phyloP scores from a whole-genome alignment of 352 stramenopile species.

The Phytophthora foliorum region DNA sequence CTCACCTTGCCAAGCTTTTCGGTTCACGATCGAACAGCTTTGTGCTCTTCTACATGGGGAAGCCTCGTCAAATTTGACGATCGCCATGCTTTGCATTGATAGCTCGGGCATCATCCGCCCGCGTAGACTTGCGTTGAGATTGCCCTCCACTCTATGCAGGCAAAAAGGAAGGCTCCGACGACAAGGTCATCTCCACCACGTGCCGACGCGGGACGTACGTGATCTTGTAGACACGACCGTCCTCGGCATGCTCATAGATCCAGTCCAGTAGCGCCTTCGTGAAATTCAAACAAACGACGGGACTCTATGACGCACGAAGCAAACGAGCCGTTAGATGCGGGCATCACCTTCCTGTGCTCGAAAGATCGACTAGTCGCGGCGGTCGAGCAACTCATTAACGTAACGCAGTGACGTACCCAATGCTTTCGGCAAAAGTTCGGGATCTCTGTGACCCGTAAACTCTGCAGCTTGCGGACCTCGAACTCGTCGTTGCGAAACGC shows the following conservation, averaged over 20 bases:
- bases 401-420: conserved; percentile 55
- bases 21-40: conserved; percentile 33
- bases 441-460: conserved; percentile 68
- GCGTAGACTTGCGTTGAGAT: not conserved
- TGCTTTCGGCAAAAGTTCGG: conserved; percentile 74
- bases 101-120: conserved; percentile 19
- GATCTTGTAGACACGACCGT: conserved; percentile 54
- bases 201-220: conserved; percentile 65
- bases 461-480: conserved; percentile 70
- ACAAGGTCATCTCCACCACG: conserved; percentile 51
- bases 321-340: conserved; percentile 32
- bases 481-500: conserved; percentile 79
- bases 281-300: conserved; percentile 77
- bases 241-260: conserved; percentile 52
- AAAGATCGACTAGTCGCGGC: conserved; percentile 27
- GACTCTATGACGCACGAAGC: conserved; percentile 37
- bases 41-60: conserved; percentile 34
- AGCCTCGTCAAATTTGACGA: conserved; percentile 14
- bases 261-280: conserved; percentile 70
- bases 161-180: conserved; percentile 46
- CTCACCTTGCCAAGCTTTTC: conserved; percentile 24
- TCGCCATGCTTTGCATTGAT: conserved; percentile 22
- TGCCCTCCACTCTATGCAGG: conserved; percentile 4
- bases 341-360: conserved; percentile 9
- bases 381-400: conserved; percentile 1